Percentiles rank a stretch among this genome's conserved stretches.
Conservation (phyloP, 2,329 filamentous ascomycete species). For the Cladosporium sp. region DNA sequence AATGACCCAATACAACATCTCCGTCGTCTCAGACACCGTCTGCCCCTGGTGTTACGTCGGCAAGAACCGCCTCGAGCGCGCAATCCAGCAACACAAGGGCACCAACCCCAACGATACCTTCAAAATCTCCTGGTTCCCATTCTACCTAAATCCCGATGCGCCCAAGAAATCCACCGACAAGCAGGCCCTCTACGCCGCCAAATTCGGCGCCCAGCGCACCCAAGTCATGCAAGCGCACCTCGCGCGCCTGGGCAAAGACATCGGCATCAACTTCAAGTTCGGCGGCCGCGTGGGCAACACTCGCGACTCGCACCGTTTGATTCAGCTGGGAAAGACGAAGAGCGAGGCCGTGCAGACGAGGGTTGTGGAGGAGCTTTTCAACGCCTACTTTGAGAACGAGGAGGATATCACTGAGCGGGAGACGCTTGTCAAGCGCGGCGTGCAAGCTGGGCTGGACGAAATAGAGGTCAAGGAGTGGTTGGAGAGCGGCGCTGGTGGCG, state of each 20-base stretch:
- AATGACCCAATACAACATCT: conserved; percentile 74
- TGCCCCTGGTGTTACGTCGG: conserved; percentile 78
- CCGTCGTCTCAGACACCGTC: conserved; percentile 75
- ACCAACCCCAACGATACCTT: conserved; percentile 65
- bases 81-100: conserved; percentile 58
- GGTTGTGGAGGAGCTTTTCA: conserved; percentile 61
- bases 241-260: conserved; percentile 52
- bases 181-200: conserved; percentile 54
- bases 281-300: conserved; percentile 71
- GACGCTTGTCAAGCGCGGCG: conserved; percentile 38
- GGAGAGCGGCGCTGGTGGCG: conserved; percentile 39
- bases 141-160: conserved; percentile 69
- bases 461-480: conserved; percentile 42
- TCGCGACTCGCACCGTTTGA: conserved; percentile 71
- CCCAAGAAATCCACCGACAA: conserved; percentile 50
- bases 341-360: conserved; percentile 52
- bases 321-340: conserved; percentile 63
- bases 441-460: conserved; percentile 41
- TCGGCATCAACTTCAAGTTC: conserved; percentile 71
- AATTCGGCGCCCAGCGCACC: conserved; percentile 61
- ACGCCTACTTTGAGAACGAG: conserved; percentile 48
- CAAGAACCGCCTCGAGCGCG: conserved; percentile 68
- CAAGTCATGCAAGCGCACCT: conserved; percentile 57
- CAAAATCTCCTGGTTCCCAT: conserved; percentile 70
- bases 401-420: conserved; percentile 43